Conservation (phyloP, 768 basidiomycete genomes). For the Termitomyces sp. region DNA sequence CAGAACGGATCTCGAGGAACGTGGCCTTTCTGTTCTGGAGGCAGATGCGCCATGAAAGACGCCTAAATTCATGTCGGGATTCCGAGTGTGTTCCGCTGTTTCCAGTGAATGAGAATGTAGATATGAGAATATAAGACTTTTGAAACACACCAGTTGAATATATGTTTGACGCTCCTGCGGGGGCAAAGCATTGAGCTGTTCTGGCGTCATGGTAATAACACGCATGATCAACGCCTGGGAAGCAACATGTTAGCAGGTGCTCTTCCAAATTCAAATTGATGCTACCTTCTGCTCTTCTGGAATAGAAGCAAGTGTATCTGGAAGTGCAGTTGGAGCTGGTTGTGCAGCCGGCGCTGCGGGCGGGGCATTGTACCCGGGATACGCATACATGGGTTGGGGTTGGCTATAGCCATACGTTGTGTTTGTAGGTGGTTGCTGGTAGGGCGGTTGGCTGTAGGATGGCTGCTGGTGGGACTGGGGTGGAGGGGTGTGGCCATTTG, state of each 20-base stretch:
- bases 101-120: neutral
- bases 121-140: neutral
- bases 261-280: constrained; percentile 5
- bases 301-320: constrained; percentile 51
- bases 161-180: constrained; percentile 70
- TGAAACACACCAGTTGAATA: constrained; percentile 68
- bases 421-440: constrained; percentile 1
- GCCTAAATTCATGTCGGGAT: constrained; percentile 20
- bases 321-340: constrained; percentile 20
- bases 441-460: constrained; percentile 9
- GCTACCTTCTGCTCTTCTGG: constrained; percentile 65
- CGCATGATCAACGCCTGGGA: constrained; percentile 12
- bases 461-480: constrained; percentile 3
- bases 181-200: constrained; percentile 74
- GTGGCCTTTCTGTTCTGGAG: neutral
- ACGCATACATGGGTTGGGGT: constrained; percentile 10
- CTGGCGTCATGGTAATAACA: constrained; percentile 57
- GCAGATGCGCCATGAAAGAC: neutral
- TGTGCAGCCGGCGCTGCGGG: constrained; percentile 18
- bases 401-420: constrained; percentile 16
- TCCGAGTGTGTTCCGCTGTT: constrained; percentile 34
- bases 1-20: neutral
- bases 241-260: neutral
- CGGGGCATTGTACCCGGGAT: constrained; percentile 12
- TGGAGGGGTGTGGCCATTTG: constrained; percentile 16